These are phyloP conservation scores for Penicillium lagena DNA, from an alignment of 495 filamentous ascomycete genomes.

Conservation along the genomic window DNA sequence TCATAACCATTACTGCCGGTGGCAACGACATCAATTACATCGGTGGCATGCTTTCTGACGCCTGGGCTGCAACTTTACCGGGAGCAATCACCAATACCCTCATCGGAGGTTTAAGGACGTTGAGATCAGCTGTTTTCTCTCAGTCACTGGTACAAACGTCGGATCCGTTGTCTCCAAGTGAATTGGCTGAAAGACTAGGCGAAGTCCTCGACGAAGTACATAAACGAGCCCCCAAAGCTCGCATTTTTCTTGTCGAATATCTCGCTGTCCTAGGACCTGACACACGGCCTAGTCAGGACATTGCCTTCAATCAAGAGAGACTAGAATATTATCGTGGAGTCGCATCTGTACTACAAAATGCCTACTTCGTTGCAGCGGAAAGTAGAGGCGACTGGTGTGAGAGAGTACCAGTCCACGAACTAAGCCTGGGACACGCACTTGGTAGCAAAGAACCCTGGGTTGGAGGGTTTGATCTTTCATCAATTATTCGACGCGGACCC, in stretches of 20 bases:
- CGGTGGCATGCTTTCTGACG: constrained; percentile 29
- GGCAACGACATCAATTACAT: constrained; percentile 43
- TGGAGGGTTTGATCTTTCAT: constrained; percentile 19
- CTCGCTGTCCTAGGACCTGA: constrained; percentile 31
- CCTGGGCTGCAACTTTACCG: constrained; percentile 4
- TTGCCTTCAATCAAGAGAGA: constrained; percentile 25
- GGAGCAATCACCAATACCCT: no score
- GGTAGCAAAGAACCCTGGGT: constrained; percentile 32
- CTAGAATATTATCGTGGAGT: constrained; percentile 24
- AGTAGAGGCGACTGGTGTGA: constrained; percentile 23
- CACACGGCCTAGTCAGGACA: constrained; percentile 22
- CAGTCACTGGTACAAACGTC: not conserved
- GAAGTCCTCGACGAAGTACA: constrained; percentile 32
- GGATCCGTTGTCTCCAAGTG: constrained; percentile 10
- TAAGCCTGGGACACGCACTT: constrained; percentile 27
- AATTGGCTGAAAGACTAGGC: constrained; percentile 21
- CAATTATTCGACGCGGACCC: constrained; percentile 3
- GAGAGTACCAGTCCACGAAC: constrained; percentile 11
- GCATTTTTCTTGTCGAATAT: constrained; percentile 37
- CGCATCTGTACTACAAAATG: constrained; percentile 19
- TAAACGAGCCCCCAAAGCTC: constrained; percentile 23
- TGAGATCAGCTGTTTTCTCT: no score
- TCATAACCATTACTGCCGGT: constrained; percentile 35
- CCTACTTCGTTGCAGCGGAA: constrained; percentile 19
- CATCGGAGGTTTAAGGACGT: no score